phyloP scores from a whole-genome alignment of 2,329 filamentous ascomycete genomes.

The Colletotrichum gigasporum region DNA sequence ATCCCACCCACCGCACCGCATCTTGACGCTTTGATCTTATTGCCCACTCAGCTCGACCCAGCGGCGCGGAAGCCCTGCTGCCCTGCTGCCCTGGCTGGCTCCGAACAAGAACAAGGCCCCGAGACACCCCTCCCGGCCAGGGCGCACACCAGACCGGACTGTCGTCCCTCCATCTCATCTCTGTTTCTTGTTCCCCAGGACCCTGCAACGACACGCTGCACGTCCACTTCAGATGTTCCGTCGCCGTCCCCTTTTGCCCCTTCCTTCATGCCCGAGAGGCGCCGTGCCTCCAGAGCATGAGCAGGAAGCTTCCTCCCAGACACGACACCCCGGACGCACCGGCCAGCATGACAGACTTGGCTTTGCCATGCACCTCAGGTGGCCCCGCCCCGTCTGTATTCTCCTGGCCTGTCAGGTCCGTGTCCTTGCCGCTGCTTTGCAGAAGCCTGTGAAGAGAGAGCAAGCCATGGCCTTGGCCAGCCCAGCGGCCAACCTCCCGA shows the following conservation, averaged over 20 bases:
- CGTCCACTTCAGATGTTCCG: constrained; percentile 20
- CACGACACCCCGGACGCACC: constrained; percentile 22
- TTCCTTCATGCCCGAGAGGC: constrained; percentile 18
- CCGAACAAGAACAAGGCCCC: background rate
- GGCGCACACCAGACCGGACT: too few species aligned
- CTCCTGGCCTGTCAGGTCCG: constrained; percentile 9
- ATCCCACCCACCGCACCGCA: too few species aligned
- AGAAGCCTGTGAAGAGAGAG: constrained; percentile 1
- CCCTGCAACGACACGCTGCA: background rate
- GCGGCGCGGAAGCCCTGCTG: too few species aligned
- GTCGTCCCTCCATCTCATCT: constrained; percentile 29
- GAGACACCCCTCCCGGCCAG: background rate
- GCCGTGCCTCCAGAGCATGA: constrained; percentile 26
- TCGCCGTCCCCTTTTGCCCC: constrained; percentile 3
- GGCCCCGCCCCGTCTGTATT: background rate
- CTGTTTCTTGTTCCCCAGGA: constrained; percentile 3
- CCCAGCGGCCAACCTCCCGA: background rate
- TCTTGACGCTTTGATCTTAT: background rate
- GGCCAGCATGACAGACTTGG: constrained; percentile 26
- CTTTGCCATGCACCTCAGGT: constrained; percentile 20
- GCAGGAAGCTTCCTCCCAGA: constrained; percentile 22
- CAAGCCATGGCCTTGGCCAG: background rate
- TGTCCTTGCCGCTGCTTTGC: constrained; percentile 6
- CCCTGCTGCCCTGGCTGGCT: too few species aligned
- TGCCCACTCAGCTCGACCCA: background rate